Base-by-base conservation (phyloP, 495 filamentous ascomycete species). In the Hypoxylon fragiforme region DNA sequence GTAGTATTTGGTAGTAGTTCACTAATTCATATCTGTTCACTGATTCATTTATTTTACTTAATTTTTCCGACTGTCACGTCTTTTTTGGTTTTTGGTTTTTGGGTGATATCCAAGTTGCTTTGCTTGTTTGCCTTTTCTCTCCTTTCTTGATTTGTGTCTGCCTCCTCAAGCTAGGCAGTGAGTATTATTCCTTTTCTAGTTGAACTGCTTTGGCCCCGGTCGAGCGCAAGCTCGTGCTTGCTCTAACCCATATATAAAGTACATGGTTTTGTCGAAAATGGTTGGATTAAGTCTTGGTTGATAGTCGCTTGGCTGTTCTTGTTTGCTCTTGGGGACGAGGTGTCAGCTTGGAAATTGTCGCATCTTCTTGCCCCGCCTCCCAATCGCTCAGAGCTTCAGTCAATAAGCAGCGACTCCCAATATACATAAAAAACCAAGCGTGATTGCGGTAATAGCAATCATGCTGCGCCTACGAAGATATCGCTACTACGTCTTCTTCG, bases 401-500 rank as follows among this genome's bases (percentile, higher is more conserved):
- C 26, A 13, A 28, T 35, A 13, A 40, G 38, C 42, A 45, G 37
- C 20, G 8, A 26, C 52, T 30, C n/a, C n/a, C n/a, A n/a, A n/a
- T n/a, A n/a, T n/a, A n/a, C n/a, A n/a, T n/a, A n/a, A n/a, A n/a
- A 45, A 39, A 49, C 22, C 18, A 30, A 45, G 36, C 9, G 19
- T 18, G 26, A 43, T 39, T n/a, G 42, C 45, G 66, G 19, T 18
- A 31, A 43, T 39, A 11, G 42, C 45, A 67, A 72, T 59, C 40
- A 92, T 94, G 90, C 73, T 89, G 50, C 86, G 89, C 31, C 69
- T 88, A 57, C 85, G 90, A 43, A 80, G 89, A 70, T 92, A 90
- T 63, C 85, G 90, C 45, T 75, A 86, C 39, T 86, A 89, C 54
- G 65, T 91, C 39, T 70, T 88, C 58, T 86, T 89, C 64, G 84